Percentiles rank a stretch among this genome's conserved stretches.
phyloP scores from a whole-genome alignment of 768 basidiomycete species.

The Leccinum longicurvipes region DNA sequence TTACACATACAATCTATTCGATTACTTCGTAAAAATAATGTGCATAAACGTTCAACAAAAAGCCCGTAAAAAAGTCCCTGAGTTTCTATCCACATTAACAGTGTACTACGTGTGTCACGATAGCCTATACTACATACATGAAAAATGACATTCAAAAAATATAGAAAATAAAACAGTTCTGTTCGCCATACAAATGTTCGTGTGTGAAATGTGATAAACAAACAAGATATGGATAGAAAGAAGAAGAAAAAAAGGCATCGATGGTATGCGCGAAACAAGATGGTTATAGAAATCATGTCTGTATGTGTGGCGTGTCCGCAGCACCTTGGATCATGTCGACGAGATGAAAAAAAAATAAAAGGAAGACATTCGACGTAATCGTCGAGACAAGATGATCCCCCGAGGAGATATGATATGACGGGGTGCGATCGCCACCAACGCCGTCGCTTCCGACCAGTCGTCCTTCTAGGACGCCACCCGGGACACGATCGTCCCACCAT shows the following conservation, averaged over 20 bases:
- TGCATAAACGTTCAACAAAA: background rate
- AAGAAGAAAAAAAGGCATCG: conserved; percentile 1
- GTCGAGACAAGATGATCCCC: background rate
- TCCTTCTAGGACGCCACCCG: conserved; percentile 28
- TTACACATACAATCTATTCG: too few relatives aligned
- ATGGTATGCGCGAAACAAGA: background rate
- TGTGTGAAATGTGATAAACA: background rate
- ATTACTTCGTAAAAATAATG: background rate
- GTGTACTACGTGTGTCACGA: background rate
- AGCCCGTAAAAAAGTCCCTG: background rate
- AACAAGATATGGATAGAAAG: background rate
- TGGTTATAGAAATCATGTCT: conserved; percentile 9
- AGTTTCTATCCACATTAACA: background rate
- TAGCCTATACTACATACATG: conserved; percentile 5
- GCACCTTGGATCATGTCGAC: conserved; percentile 1
- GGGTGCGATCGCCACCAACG: background rate
- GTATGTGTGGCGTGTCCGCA: conserved; percentile 12
- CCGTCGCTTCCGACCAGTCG: background rate
- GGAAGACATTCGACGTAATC: background rate
- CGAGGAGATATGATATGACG: background rate
- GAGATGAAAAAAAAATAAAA: background rate
- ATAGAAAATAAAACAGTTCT: background rate
- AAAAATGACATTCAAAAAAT: background rate
- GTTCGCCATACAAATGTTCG: conserved; percentile 8
- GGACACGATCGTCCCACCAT: conserved; percentile 36